Evolutionary conservation across 2,329 filamentous ascomycete species (phyloP).

Genomic region (Nigrospora oryzae): DNA sequence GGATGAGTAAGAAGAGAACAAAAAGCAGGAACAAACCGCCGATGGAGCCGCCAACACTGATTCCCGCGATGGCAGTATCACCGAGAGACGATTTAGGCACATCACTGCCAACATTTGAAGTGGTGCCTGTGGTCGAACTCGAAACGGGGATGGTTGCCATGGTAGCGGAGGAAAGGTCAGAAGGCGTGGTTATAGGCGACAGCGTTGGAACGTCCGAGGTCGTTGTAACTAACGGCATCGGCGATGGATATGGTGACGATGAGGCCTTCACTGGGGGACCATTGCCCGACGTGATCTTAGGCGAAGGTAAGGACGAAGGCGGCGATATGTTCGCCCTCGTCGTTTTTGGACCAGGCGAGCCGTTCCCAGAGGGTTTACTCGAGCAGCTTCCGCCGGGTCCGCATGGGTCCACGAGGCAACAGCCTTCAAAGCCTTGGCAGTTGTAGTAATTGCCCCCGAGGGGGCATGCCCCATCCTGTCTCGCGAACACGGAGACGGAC

Average conservation of each 20-base stretch:
- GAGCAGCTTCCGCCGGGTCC: no score
- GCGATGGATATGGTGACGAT: not conserved
- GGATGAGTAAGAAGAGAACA: constrained; percentile 12
- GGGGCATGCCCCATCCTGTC: no score
- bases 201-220: not conserved
- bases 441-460: no score
- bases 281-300: not conserved
- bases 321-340: not conserved
- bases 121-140: not conserved
- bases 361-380: no score
- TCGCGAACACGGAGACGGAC: no score
- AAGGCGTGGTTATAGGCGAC: not conserved
- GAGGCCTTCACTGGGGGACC: not conserved
- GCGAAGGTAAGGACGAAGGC: not conserved
- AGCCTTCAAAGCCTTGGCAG: no score
- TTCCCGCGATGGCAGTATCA: constrained; percentile 8
- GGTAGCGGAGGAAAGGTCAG: no score
- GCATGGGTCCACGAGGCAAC: no score
- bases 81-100: not conserved
- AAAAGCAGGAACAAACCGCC: constrained; percentile 8
- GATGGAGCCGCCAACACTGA: constrained; percentile 10
- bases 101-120: not conserved
- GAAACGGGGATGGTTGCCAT: no score
- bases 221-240: not conserved
- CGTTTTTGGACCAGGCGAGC: not conserved